Evolutionary conservation across 352 stramenopile genomes (phyloP), one percentile per base, ranked within the genome.

Genomic region (Bremia lactucae): DNA sequence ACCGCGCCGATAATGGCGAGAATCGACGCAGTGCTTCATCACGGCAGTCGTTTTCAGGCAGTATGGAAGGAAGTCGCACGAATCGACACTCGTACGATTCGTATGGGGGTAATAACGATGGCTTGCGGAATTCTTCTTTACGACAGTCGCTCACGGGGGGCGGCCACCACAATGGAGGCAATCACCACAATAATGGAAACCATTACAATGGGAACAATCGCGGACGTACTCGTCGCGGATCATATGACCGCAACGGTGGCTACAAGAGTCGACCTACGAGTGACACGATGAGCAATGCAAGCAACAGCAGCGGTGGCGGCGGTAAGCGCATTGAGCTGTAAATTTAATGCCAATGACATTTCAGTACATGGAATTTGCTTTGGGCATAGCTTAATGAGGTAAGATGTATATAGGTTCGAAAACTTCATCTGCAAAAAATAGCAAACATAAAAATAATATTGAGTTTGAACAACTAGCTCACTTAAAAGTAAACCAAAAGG

Each of bases 271-370:
- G 59, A 16, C 59, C 65, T 34, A 51, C 42, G 11, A 64, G 55
- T 36, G 62, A 71, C 22, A 68, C 64, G n/a, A 73, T 65, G 65
- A 83, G 63, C 51, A 76, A 68, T 41, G 46, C 65, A 2, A 72
- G 64, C 52, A 73, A 65, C 49, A 59, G 64, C 52, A 72, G 64
- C 40, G 63, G 62, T 16, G 59, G 57, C 33, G 57, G 50, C 37
- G 67, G 71, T 55, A 87, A 87, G 66, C 72, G 68, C 53, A 76
- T 87, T 40, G 75, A 87, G 50, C 65, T 87, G 14, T 87, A 56
- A 53, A 46, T 51, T 24, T 29, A 35, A 55, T 46, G 29, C 51
- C 34, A 36, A 63, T 41, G n/a, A n/a, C n/a, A n/a, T n/a, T n/a
- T n/a, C n/a, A n/a, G n/a, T n/a, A n/a, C n/a, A n/a, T n/a, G n/a